Base-by-base conservation (phyloP, 257 asterid genomes). In the Ocimum tenuiflorum region DNA sequence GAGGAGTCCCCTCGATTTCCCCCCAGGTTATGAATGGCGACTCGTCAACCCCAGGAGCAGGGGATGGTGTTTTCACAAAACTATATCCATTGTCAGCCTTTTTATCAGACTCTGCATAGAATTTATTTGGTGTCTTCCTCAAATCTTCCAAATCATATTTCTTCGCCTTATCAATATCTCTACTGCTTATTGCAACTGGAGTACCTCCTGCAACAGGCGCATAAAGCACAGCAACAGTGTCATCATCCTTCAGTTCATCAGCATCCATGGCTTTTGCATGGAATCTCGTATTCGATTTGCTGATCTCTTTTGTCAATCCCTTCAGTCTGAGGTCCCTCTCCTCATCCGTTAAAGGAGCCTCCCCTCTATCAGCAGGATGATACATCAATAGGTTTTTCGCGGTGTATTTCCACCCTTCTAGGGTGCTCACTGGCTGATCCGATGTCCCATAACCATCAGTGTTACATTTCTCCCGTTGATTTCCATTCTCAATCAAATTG, bases 1-100 rank as follows among this genome's bases (percentile, higher is more conserved):
- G 27, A 0, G 99, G 99, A 0, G 96, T 92, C 45, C 97, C 99
- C 68, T 92, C 99, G 63, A 92, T 92, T 66, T 92, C 99, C 50
- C 99, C 97, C 99, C 99, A 92, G 0, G 99, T 92, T 49, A 89
- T 84, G 60, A 92, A 83, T 0, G 97, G 99, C 0, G 99, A 92
- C 69, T 79, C 97, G 33, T 92, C 96, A 33, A 69, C 79, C 73
- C 97, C 97, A 0, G 99, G 97, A 6, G 87, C 96, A 41, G 97
- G 97, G n/a, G 97, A 92, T 0, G 99, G 99, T 14, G 99, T 92
- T 79, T 64, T 87, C 69, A 89, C 96, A 68, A 82, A 92, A 65
- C 76, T 84, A 81, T 89, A 92, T 18, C 97, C 99, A 65, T 92
- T 89, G 36, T 82, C 95, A 3, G 95, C 95, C 77, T 80, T 89